Evolutionary conservation across 2,329 filamentous ascomycete genomes (phyloP), one percentile per base, ranked within the genome.

Genomic region (Purpureocillium takamizusanense): DNA sequence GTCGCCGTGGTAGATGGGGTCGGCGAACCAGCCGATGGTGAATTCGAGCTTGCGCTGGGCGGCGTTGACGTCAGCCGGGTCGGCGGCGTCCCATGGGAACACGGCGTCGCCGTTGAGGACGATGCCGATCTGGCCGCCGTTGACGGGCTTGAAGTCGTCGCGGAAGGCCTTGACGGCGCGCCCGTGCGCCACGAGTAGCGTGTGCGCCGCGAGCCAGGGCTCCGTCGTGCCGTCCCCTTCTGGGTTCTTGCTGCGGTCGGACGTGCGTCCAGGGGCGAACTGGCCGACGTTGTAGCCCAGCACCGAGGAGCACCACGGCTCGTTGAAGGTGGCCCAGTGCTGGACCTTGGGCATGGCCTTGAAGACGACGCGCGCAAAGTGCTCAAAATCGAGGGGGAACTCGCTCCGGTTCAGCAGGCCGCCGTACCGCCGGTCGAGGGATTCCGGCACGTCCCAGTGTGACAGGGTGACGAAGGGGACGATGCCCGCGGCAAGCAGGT

Each of bases 261-360:
- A 87, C 7, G 81, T 86, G 54, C 77, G 81, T n/a, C 87, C 87
- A 1, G 87, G 87, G 10, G 87, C 87, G 55, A 89, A 88, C 45
- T 78, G 67, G 21, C 87, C 87, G 31, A 74, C 77, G 54, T 74
- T 83, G 63, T 90, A 92, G 28, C 86, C 86, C 31, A 92, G 72
- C 44, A 92, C 81, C 37, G 82, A 78, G 46, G 78, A 85, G 63
- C 86, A 94, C 79, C 84, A 92, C 4, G 87, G 87, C 67, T 94
- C 86, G 59, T 92, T 92, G 66, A 90, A 87, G 18, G 86, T 92
- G 59, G 89, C 86, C 87, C 87, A 94, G 63, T 86, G 73, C 67
- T 87, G 86, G 53, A 88, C 86, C 60, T 81, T 82, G 38, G 79
- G 74, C 35, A 94, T 70, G 1, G 79, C 76, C 55, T 81, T 72